phyloP scores from a whole-genome alignment of 495 filamentous ascomycete species.

The Pyrenopolyporus hunteri region DNA sequence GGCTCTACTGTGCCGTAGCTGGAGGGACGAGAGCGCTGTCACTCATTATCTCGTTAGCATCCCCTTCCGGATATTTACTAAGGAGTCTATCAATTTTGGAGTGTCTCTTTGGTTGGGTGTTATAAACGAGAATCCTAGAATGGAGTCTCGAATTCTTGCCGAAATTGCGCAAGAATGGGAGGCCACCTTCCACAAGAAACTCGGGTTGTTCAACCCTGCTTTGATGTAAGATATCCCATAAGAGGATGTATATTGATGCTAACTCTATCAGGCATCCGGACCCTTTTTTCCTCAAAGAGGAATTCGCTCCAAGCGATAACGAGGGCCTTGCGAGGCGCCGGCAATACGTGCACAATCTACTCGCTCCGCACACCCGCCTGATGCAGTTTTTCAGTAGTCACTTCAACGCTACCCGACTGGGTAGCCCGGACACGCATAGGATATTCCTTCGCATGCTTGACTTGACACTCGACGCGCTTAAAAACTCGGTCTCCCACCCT shows the following conservation, averaged over 20 bases:
- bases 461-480: slow-evolving; percentile 73
- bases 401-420: slow-evolving; percentile 86
- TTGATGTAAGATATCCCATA: slow-evolving; percentile 58
- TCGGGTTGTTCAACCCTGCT: slow-evolving; percentile 79
- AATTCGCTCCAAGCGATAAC: slow-evolving; percentile 90
- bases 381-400: slow-evolving; percentile 91
- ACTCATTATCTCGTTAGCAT: slow-evolving; percentile 86
- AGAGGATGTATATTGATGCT: slow-evolving; percentile 27
- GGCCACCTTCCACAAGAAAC: slow-evolving; percentile 69
- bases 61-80: slow-evolving; percentile 90
- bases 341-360: slow-evolving; percentile 74
- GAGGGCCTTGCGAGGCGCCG: slow-evolving; percentile 74
- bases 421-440: slow-evolving; percentile 77
- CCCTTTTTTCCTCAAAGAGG: slow-evolving; percentile 87
- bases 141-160: slow-evolving; percentile 80
- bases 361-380: slow-evolving; percentile 84
- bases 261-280: slow-evolving; percentile 67
- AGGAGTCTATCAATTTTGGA: slow-evolving; percentile 92
- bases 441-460: slow-evolving; percentile 80
- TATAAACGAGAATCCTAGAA: slow-evolving; percentile 91
- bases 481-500: slow-evolving; percentile 74
- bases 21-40: slow-evolving; percentile 73
- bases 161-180: slow-evolving; percentile 92
- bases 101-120: slow-evolving; percentile 95
- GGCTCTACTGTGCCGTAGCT: slow-evolving; percentile 77